Conservation (phyloP, 352 stramenopile species). For the Thraustochytrium sp. region DNA sequence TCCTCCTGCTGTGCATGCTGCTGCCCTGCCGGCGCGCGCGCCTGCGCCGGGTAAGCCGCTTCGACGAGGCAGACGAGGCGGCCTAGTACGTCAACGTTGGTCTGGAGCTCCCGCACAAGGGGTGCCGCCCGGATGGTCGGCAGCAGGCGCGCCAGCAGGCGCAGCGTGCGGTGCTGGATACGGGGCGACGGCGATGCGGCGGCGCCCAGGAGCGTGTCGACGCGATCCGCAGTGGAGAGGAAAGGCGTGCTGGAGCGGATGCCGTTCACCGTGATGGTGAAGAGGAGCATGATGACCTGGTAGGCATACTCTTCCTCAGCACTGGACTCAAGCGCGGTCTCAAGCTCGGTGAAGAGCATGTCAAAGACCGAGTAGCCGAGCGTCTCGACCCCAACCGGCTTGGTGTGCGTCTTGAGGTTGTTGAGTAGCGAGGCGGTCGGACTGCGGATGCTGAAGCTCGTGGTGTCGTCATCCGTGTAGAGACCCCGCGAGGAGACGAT, state of each 20-base stretch:
- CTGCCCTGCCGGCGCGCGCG: not conserved
- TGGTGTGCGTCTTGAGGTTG: constrained; percentile 49
- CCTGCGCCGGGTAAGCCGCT: not conserved
- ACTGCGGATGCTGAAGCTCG: constrained; percentile 12
- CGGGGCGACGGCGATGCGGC: constrained; percentile 58
- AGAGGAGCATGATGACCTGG: constrained; percentile 74
- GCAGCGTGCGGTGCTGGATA: constrained; percentile 71
- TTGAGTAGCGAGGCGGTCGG: constrained; percentile 33
- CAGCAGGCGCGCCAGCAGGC: constrained; percentile 68
- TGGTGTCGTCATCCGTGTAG: not conserved
- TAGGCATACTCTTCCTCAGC: constrained; percentile 77
- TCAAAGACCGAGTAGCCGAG: constrained; percentile 79
- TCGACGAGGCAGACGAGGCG: not conserved
- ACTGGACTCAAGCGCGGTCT: constrained; percentile 66
- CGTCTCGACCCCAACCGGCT: constrained; percentile 73
- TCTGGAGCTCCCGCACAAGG: not conserved
- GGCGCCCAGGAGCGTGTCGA: constrained; percentile 66
- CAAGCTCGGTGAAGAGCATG: constrained; percentile 79
- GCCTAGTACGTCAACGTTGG: not conserved
- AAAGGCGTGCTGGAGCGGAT: constrained; percentile 70
- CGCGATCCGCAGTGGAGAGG: constrained; percentile 70
- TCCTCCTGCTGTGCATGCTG: not conserved
- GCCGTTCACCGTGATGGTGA: constrained; percentile 65
- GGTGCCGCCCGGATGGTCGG: constrained; percentile 58
- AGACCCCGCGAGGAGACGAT: constrained; percentile 56